Percentiles rank a stretch among this genome's conserved stretches.
Evolutionary conservation across 2,329 filamentous ascomycete species (phyloP).

Genomic region (Fusarium sp.): DNA sequence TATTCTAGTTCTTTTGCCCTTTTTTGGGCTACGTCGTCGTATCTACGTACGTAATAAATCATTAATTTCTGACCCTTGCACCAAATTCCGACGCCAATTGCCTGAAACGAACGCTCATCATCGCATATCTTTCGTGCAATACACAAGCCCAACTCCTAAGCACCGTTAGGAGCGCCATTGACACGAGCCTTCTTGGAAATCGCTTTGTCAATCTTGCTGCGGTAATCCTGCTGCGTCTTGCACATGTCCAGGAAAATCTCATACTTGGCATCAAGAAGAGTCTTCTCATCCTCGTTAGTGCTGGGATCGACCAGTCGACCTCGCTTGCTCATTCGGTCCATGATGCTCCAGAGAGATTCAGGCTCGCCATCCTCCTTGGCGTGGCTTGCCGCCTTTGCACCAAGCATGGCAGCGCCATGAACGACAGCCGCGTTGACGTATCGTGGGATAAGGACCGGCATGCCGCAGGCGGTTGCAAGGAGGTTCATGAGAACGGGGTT

Average conservation of each 20-base stretch:
- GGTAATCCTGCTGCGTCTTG: conserved; percentile 84
- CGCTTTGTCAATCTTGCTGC: conserved; percentile 79
- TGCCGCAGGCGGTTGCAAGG: conserved; percentile 88
- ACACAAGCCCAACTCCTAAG: conserved; percentile 26
- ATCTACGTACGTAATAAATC: conserved; percentile 24
- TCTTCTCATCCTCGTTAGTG: conserved; percentile 78
- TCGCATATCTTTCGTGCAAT: conserved; percentile 11
- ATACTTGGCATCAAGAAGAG: conserved; percentile 88
- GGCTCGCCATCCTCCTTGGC: conserved; percentile 76
- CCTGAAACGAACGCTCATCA: conserved; percentile 23
- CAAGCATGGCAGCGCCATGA: conserved; percentile 98
- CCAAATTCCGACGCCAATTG: conserved; percentile 28
- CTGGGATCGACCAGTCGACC: conserved; percentile 85
- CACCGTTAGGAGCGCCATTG: conserved; percentile 52
- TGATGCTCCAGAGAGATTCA: conserved; percentile 93
- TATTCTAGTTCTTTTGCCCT: conserved; percentile 30
- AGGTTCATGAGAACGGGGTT: conserved; percentile 93
- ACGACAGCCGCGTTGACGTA: conserved; percentile 97
- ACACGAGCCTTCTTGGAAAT: conserved; percentile 55
- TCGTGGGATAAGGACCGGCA: conserved; percentile 92
- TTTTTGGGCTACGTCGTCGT: conserved; percentile 5
- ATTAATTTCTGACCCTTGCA: conserved; percentile 34
- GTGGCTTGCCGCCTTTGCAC: conserved; percentile 93
- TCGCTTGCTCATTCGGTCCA: conserved; percentile 97
- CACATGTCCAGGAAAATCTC: conserved; percentile 96